These are phyloP conservation scores for Boeremia lycopersici DNA, from an alignment of 2,329 filamentous ascomycete genomes.

Conservation along the genomic window DNA sequence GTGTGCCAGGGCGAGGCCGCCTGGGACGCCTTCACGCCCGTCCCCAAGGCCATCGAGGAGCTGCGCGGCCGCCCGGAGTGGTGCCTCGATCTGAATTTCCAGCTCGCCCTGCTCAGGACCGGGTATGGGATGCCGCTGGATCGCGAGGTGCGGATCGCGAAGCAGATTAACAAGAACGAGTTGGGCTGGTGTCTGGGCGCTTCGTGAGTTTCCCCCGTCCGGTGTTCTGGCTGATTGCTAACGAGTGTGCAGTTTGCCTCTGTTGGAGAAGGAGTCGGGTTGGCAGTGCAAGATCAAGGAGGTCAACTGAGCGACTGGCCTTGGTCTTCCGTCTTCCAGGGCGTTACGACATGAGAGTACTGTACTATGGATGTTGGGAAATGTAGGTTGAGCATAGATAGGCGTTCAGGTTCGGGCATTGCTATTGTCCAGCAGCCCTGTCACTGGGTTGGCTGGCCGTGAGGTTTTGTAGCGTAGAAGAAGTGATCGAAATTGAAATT, in stretches of 20 bases:
- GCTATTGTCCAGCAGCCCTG: background rate
- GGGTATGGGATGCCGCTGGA: constrained; percentile 98
- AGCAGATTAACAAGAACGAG: constrained; percentile 98
- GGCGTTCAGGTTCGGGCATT: constrained; percentile 10
- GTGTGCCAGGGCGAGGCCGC: constrained; percentile 79
- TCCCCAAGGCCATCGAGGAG: constrained; percentile 80
- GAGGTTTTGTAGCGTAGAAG: background rate
- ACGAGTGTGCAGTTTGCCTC: constrained; percentile 69
- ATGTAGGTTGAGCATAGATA: constrained; percentile 3
- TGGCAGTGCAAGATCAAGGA: constrained; percentile 89
- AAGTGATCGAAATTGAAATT: background rate
- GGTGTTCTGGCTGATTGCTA: constrained; percentile 38
- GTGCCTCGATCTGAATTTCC: constrained; percentile 96
- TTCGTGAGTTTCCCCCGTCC: constrained; percentile 65
- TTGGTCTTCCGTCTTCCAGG: background rate
- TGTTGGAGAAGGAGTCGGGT: constrained; percentile 79
- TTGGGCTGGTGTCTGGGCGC: constrained; percentile 97
- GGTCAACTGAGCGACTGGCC: constrained; percentile 49
- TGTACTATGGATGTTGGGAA: background rate
- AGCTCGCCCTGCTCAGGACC: constrained; percentile 88
- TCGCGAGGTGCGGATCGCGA: constrained; percentile 94
- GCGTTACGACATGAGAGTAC: background rate
- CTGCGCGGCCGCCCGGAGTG: constrained; percentile 82
- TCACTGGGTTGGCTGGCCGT: background rate
- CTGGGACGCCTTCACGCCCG: constrained; percentile 80